Conservation (phyloP, 768 basidiomycete species). For the Rossbeevera mucosa region DNA sequence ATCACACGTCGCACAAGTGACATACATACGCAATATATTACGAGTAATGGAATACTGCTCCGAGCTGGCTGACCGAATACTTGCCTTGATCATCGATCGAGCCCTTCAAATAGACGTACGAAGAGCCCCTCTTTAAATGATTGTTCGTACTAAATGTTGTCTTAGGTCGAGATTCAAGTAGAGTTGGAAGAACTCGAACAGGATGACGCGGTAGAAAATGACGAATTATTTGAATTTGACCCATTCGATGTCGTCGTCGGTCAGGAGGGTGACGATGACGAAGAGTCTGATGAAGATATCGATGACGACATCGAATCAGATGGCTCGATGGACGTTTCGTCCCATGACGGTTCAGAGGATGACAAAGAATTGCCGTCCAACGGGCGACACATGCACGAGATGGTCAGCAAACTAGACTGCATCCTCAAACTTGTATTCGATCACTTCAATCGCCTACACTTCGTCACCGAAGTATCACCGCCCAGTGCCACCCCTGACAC, state of each 20-base stretch:
- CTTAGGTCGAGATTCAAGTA: slow-evolving; percentile 93
- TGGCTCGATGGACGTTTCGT: slow-evolving; percentile 70
- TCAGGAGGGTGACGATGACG: slow-evolving; percentile 62
- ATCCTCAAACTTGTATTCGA: slow-evolving; percentile 83
- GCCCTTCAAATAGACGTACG: slow-evolving; percentile 93
- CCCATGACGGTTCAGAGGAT: slow-evolving; percentile 56
- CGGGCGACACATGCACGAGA: slow-evolving; percentile 68
- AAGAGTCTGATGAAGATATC: slow-evolving; percentile 53
- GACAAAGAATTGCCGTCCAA: slow-evolving; percentile 42
- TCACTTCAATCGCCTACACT: slow-evolving; percentile 61
- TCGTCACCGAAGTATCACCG: slow-evolving; percentile 20
- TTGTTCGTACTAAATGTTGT: not conserved
- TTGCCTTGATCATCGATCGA: slow-evolving; percentile 87
- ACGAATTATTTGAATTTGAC: slow-evolving; percentile 67
- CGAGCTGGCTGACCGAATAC: slow-evolving; percentile 76
- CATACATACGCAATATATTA: slow-evolving; percentile 88
- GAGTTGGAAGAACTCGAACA: slow-evolving; percentile 90
- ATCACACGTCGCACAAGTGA: slow-evolving; percentile 68
- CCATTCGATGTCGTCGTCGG: slow-evolving; percentile 81
- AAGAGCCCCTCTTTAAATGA: slow-evolving; percentile 7
- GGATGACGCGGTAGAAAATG: slow-evolving; percentile 46
- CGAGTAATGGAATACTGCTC: slow-evolving; percentile 83
- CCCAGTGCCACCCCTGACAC: not conserved
- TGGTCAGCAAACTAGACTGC: slow-evolving; percentile 89
- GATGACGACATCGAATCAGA: slow-evolving; percentile 48